Evolutionary conservation across 192 early-diverging fungal species (phyloP), one percentile per base, ranked within the genome.

Genomic region (Coemansia sp.): DNA sequence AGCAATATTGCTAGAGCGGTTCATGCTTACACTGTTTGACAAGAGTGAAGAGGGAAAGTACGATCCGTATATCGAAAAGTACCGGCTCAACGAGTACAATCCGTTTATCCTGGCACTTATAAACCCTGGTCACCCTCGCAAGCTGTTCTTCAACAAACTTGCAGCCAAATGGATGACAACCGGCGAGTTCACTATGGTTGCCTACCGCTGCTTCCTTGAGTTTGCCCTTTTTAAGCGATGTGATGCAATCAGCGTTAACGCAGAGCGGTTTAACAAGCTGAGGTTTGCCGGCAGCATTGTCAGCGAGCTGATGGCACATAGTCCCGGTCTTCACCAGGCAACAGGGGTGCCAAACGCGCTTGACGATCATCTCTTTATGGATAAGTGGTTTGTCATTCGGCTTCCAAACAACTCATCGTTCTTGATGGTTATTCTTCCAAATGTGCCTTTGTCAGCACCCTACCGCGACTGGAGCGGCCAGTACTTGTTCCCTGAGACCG

Each of bases 361-460:
- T 13, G 77, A 80, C 50, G 58, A 57, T 40, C 67, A 80, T 38
- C 41, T 74, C 15, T 80, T 66, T 44, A 55, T 73, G 59, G 77
- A 80, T 55, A 80, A 80, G 49, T 80, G 77, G 77, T 80, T 64
- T 55, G 77, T 73, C 10, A 57, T 62, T 40, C 71, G 77, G 15
- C 64, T 80, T 18, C 67, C 62, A 27, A 80, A 80, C 57, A 80
- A 70, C 57, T 53, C 60, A 24, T 73, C 77, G 46, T 80, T 80
- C 57, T 30, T 80, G 59, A 73, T 73, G 71, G 67, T 80, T 18
- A 63, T 73, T 13, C 8, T 80, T 38, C 77, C 77, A n/a, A 73
- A 80, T 34, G 59, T 70, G 27, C 59, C 67, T 21, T 61, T 73
- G 21, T 63, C 64, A 10, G 64, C 61, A 27, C 76, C 66, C 0